phyloP scores from a whole-genome alignment of 2,329 filamentous ascomycete genomes.

The Clarireedia homoeocarpa region DNA sequence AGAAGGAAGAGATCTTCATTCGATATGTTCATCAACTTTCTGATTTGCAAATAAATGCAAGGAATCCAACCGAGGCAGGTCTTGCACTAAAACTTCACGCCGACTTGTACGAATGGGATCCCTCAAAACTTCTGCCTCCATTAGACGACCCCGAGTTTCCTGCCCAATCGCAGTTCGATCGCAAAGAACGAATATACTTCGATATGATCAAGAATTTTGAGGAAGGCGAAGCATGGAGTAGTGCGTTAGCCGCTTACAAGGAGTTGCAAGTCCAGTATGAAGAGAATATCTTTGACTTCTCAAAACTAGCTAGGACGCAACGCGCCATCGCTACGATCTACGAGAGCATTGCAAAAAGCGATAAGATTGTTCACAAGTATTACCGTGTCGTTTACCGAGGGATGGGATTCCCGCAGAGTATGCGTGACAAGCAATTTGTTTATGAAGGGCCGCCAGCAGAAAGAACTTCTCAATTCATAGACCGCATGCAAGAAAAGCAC shows the following conservation, averaged over 20 bases:
- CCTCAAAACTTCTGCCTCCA: constrained; percentile 55
- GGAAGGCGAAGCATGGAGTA: constrained; percentile 88
- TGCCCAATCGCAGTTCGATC: constrained; percentile 79
- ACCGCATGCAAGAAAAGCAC: constrained; percentile 86
- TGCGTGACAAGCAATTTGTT: constrained; percentile 87
- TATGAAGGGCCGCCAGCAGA: constrained; percentile 78
- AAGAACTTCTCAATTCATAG: constrained; percentile 72
- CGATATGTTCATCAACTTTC: constrained; percentile 92
- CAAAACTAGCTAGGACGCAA: constrained; percentile 82
- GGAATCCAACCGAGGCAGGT: constrained; percentile 81
- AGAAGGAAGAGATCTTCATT: constrained; percentile 94
- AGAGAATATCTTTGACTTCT: constrained; percentile 80
- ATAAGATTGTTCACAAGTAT: constrained; percentile 72
- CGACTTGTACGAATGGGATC: constrained; percentile 88
- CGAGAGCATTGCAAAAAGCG: constrained; percentile 77
- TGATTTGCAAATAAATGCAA: constrained; percentile 62
- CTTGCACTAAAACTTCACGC: constrained; percentile 85
- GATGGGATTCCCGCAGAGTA: constrained; percentile 71
- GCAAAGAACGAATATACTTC: constrained; percentile 88
- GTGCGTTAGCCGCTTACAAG: constrained; percentile 78
- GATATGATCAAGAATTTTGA: constrained; percentile 93
- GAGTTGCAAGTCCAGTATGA: constrained; percentile 92
- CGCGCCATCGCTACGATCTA: constrained; percentile 88
- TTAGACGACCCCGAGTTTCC: constrained; percentile 71
- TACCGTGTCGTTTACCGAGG: constrained; percentile 88